Conservation (phyloP, 2,329 filamentous ascomycete genomes). For the Sporothrix dimorphospora region DNA sequence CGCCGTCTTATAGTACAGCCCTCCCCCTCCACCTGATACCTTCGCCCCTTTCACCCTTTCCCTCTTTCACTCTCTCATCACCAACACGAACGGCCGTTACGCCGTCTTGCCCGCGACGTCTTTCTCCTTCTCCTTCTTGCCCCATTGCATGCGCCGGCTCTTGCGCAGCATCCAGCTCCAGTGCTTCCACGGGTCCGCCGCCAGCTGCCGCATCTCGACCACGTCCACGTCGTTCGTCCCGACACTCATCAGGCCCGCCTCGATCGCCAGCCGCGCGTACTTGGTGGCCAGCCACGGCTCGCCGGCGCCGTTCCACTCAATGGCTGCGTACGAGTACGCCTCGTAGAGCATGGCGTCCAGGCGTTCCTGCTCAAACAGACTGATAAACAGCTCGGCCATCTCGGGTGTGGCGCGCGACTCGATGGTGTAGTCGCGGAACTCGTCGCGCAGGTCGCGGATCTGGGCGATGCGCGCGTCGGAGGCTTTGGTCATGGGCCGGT, state of each 20-base stretch:
- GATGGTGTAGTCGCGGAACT: slow-evolving; percentile 41
- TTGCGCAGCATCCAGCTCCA: slow-evolving; percentile 47
- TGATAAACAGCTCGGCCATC: slow-evolving; percentile 47
- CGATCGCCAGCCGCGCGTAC: slow-evolving; percentile 46
- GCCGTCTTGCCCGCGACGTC: neutral
- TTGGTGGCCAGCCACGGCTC: slow-evolving; percentile 46
- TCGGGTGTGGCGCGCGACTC: slow-evolving; percentile 41
- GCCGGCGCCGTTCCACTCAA: slow-evolving; percentile 46
- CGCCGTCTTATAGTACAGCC: neutral
- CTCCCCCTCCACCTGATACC: neutral
- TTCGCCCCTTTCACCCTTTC: neutral
- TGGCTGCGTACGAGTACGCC: slow-evolving; percentile 45
- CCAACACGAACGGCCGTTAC: neutral
- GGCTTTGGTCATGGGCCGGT: slow-evolving; percentile 36
- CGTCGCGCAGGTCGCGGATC: slow-evolving; percentile 40
- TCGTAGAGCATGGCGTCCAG: slow-evolving; percentile 43
- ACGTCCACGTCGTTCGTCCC: slow-evolving; percentile 41
- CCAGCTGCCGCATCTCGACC: slow-evolving; percentile 42
- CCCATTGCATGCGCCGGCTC: slow-evolving; percentile 41
- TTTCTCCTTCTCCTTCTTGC: slow-evolving; percentile 29
- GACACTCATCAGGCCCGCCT: slow-evolving; percentile 41
- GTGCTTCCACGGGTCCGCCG: slow-evolving; percentile 43
- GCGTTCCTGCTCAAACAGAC: slow-evolving; percentile 47
- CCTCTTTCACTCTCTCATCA: neutral
- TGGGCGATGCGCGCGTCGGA: slow-evolving; percentile 46